Percentiles rank a stretch among this genome's conserved stretches.
These are phyloP conservation scores for Sparassis latifolia DNA, from an alignment of 1,284 basidiomycete species.

Conservation along the genomic window DNA sequence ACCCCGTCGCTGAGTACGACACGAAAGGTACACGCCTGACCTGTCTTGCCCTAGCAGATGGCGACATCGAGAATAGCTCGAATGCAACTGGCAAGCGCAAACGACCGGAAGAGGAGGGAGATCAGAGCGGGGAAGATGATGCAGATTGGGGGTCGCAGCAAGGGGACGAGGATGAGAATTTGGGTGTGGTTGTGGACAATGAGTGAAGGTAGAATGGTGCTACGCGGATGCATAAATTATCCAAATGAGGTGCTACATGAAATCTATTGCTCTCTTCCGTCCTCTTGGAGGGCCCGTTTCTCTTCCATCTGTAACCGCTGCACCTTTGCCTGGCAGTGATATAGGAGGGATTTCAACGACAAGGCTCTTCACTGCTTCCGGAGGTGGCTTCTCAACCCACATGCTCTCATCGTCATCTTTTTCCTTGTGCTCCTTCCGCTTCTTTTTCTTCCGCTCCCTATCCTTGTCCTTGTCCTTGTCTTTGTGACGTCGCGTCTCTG, in stretches of 20 bases:
- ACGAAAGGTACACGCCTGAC: constrained; percentile 82
- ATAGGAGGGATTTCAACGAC: constrained; percentile 3
- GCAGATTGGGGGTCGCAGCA: constrained; percentile 4
- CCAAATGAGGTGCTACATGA: constrained; percentile 35
- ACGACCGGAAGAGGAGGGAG: constrained; percentile 23
- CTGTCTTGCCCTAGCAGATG: constrained; percentile 68
- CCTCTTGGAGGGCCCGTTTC: constrained; percentile 29
- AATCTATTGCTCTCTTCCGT: constrained; percentile 62
- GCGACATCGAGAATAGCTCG: constrained; percentile 27
- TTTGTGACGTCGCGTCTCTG: constrained; percentile 28
- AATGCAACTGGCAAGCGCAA: constrained; percentile 31
- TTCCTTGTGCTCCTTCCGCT: constrained; percentile 25
- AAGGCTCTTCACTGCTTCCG: constrained; percentile 34
- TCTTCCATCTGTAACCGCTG: background rate
- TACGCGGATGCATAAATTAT: constrained; percentile 5
- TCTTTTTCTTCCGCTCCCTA: constrained; percentile 28
- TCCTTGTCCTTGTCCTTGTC: constrained; percentile 23
- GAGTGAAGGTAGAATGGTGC: constrained; percentile 4
- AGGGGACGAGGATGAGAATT: constrained; percentile 8
- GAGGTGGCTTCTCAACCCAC: constrained; percentile 58
- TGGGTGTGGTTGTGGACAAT: constrained; percentile 10
- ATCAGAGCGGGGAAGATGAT: constrained; percentile 7
- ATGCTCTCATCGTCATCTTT: constrained; percentile 44
- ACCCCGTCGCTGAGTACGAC: constrained; percentile 66
- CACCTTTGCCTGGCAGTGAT: constrained; percentile 1